Conservation (phyloP, 345 rosid genomes). For the Sisymbrium irio region DNA sequence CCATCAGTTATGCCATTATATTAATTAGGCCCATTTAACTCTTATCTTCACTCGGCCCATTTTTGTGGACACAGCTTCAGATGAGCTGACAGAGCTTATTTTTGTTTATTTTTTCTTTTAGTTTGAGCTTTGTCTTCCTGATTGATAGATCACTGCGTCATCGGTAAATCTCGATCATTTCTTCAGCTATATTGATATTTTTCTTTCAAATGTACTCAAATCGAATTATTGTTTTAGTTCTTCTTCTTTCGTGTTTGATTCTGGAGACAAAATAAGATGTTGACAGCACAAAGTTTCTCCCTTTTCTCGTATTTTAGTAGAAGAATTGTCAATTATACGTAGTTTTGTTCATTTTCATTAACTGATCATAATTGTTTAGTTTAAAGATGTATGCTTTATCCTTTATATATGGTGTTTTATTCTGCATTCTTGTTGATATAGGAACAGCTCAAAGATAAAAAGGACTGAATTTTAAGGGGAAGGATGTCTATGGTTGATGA, state of each 20-base stretch:
- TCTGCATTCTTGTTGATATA: not conserved
- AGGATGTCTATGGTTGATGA: conserved; percentile 64
- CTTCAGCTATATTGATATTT: too few species aligned
- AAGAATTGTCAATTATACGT: not conserved
- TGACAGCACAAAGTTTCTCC: not conserved
- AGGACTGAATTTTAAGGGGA: conserved; percentile 1
- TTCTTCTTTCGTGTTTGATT: not conserved
- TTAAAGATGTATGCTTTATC: too few species aligned
- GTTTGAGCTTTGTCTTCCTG: too few species aligned
- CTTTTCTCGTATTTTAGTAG: not conserved
- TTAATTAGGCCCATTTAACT: not conserved
- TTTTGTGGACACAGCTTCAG: too few species aligned
- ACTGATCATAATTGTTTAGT: not conserved
- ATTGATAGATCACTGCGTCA: too few species aligned
- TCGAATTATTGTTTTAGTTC: too few species aligned
- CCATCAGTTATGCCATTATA: not conserved
- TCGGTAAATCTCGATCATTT: too few species aligned
- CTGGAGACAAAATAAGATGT: not conserved
- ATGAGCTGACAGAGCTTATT: too few species aligned
- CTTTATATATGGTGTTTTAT: too few species aligned
- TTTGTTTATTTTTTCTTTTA: too few species aligned
- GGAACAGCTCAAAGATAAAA: not conserved
- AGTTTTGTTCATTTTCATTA: too few species aligned
- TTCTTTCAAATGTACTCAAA: too few species aligned
- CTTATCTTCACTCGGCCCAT: not conserved